A percentile compares a stretch with the other conserved stretches of the same genome.
Conservation (phyloP, 2,329 filamentous ascomycete species). For the Colletotrichum sp. region DNA sequence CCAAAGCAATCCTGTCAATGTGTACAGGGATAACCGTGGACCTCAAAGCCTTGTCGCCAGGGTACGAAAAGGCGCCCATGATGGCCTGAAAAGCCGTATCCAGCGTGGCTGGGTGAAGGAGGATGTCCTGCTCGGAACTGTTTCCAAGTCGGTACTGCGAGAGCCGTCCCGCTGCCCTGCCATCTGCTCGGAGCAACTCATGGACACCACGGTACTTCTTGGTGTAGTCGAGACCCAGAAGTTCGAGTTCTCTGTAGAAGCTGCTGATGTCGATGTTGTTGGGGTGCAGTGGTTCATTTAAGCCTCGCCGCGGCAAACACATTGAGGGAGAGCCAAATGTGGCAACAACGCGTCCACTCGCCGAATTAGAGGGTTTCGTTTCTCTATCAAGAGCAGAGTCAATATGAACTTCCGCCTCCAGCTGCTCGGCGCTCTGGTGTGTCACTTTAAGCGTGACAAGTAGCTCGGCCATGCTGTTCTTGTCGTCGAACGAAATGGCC, state of each 20-base stretch:
- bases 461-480: not conserved
- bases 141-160: not conserved
- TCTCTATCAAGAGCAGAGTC: not conserved
- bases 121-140: not conserved
- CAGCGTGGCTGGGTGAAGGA: conserved; percentile 36
- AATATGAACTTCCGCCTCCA: not conserved
- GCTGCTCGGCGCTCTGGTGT: not conserved
- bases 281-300: not conserved
- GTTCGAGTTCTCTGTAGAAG: not conserved
- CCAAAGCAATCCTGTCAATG: not conserved
- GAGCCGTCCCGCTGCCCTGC: not conserved
- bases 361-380: not conserved
- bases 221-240: not conserved
- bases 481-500: not conserved
- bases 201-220: not conserved
- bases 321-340: not conserved
- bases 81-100: conserved; percentile 39
- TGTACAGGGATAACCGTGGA: not conserved
- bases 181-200: not conserved
- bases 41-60: conserved; percentile 13
- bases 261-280: not conserved
- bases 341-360: not conserved
- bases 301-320: not conserved
- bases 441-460: not conserved
- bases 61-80: conserved; percentile 34